Base-by-base conservation (phyloP, 164 flowering plant species). In the Aristolochia fimbriata region DNA sequence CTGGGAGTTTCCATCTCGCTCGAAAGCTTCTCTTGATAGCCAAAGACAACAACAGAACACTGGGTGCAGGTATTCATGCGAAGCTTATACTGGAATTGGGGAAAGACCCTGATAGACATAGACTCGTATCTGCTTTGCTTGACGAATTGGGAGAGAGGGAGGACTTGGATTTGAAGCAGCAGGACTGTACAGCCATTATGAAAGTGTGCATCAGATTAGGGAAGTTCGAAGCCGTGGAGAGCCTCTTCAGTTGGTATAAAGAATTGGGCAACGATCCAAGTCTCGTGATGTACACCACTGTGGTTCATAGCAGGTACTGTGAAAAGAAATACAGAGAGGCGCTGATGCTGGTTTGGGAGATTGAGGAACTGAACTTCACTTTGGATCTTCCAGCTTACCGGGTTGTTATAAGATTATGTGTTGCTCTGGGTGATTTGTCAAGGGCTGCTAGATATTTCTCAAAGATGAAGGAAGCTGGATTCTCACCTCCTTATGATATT, bases 311-410 rank as follows among this genome's bases (percentile, higher is more conserved):
- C 63, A 86, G 87, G 11, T 83, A 70, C 54, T 60, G 69, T 16
- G 85, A 76, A 62, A 68, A 71, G 66, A 83, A 72, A 65, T 83
- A 74, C 66, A 87, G 89, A 72, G 90, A 81, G 62, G 94, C 97
- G 7, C 49, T 84, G 74, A 78, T 77, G 56, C 30, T 86, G 31
- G 86, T 89, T 25, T 89, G 98, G 98, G 90, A 86, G 74, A 85
- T 92, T 93, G 97, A 92, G 72, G 79, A 62, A 62, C 70, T 74
- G 15, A 58, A 80, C 59, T 80, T 71, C 72, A 77, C 83, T 47
- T 67, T 89, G 51, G 96, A 89, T 82, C 87, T 88, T 62, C 89
- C 96, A n/a, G 89, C 93, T 57, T 87, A 80, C 70, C 81, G 88
- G 33, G 96, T 88, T 46, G 82, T 76, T 21, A 82, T 88, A 55